Percentiles rank a stretch among this genome's conserved stretches.
phyloP scores from a whole-genome alignment of 805 yeast species.

The Teunomyces aglyptinius region DNA sequence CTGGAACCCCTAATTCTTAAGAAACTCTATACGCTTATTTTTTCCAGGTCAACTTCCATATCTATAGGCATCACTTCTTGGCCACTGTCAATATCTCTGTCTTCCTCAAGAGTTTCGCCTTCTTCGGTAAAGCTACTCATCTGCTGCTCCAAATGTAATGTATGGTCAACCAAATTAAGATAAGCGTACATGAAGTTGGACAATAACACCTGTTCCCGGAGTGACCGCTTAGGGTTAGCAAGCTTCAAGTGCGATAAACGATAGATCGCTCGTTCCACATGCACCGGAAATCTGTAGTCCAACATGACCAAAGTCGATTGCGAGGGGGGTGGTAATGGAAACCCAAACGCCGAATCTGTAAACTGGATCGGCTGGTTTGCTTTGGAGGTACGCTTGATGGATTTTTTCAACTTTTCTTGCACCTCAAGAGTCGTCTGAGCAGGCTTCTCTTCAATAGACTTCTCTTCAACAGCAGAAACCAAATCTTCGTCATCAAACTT shows the following conservation, averaged over 20 bases:
- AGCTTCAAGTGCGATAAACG: conserved; percentile 87
- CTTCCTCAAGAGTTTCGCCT: conserved; percentile 10
- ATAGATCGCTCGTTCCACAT: conserved; percentile 94
- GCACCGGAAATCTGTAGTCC: conserved; percentile 86
- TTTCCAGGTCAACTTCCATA: conserved; percentile 15
- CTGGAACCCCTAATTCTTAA: background rate
- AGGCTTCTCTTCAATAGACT: conserved; percentile 17
- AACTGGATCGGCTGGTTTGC: conserved; percentile 48
- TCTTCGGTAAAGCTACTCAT: conserved; percentile 19
- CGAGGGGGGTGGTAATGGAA: conserved; percentile 80
- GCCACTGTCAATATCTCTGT: conserved; percentile 10
- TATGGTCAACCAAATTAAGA: conserved; percentile 90
- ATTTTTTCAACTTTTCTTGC: conserved; percentile 42
- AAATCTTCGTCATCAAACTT: conserved; percentile 7
- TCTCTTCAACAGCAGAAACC: conserved; percentile 1
- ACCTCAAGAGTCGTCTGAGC: conserved; percentile 36
- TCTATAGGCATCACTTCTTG: conserved; percentile 17
- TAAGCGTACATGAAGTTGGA: conserved; percentile 98
- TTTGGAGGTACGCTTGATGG: conserved; percentile 39
- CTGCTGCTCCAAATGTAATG: conserved; percentile 69
- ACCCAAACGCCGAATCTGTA: conserved; percentile 82
- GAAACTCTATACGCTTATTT: background rate
- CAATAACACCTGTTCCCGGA: conserved; percentile 86
- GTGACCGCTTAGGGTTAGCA: conserved; percentile 89
- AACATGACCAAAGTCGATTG: conserved; percentile 75